Conservation (phyloP, 169 alveolate species). For the Miamiensis avidus region DNA sequence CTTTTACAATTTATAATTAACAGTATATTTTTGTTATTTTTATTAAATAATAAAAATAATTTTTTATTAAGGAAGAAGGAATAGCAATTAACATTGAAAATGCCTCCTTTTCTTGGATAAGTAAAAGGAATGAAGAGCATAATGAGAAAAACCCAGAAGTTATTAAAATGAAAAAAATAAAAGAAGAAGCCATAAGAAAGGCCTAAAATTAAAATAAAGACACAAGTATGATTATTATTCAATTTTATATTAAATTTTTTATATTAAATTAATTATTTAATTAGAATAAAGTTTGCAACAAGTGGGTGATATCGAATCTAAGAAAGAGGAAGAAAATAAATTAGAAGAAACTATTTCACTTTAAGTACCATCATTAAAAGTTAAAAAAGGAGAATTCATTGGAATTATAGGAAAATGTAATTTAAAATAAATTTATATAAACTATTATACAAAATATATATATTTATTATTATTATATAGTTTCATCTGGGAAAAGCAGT, state of each 20-base stretch:
- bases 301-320: background rate
- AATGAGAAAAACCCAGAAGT: conserved; percentile 2
- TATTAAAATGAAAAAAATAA: background rate
- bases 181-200: background rate
- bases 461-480: background rate
- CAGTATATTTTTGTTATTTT: no score
- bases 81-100: background rate
- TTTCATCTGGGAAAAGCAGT: conserved; percentile 57
- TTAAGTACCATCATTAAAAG: background rate
- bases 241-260: no score
- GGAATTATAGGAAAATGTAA: conserved; percentile 35
- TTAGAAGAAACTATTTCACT: background rate
- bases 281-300: no score
- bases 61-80: background rate
- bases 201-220: background rate
- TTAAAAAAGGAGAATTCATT: conserved; percentile 46
- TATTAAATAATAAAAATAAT: background rate
- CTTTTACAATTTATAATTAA: background rate
- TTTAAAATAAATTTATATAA: background rate
- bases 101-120: conserved; percentile 6
- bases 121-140: background rate
- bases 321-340: background rate
- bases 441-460: background rate
- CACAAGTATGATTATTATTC: background rate
- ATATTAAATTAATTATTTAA: no score